A percentile compares a stretch with the other conserved stretches of the same genome.
Evolutionary conservation across 345 rosid genomes (phyloP).

Genomic region (Citrus unshiu): DNA sequence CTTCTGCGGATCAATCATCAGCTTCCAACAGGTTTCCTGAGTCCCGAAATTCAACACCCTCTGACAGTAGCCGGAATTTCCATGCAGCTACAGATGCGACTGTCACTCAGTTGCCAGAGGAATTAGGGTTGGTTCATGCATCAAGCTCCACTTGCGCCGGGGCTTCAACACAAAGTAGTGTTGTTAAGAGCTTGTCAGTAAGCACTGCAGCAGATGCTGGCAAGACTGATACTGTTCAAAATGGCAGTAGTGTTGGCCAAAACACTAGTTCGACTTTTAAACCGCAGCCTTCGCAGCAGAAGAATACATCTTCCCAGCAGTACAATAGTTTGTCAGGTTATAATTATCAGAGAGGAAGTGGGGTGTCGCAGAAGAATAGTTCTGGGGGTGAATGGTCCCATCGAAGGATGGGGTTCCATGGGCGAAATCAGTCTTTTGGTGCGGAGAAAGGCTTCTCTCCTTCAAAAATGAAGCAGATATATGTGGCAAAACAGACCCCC

Average conservation of each 20-base stretch:
- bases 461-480: slow-evolving; percentile 80
- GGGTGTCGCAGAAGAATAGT: slow-evolving; percentile 36
- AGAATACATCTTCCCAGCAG: slow-evolving; percentile 45
- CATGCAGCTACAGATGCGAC: slow-evolving; percentile 33
- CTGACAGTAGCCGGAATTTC: slow-evolving; percentile 31
- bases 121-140: slow-evolving; percentile 56
- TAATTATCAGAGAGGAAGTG: slow-evolving; percentile 43
- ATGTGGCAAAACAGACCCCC: slow-evolving; percentile 85
- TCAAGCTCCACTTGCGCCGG: slow-evolving; percentile 40
- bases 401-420: slow-evolving; percentile 67
- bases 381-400: slow-evolving; percentile 54
- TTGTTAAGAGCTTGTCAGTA: slow-evolving; percentile 37
- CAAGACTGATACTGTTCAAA: slow-evolving; percentile 25
- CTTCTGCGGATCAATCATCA: slow-evolving; percentile 43
- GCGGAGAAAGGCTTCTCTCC: slow-evolving; percentile 59
- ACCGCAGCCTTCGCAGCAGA: slow-evolving; percentile 48
- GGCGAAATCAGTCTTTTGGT: slow-evolving; percentile 56
- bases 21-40: slow-evolving; percentile 48
- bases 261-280: slow-evolving; percentile 31
- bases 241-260: slow-evolving; percentile 25
- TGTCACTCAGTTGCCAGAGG: slow-evolving; percentile 47
- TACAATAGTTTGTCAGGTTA: slow-evolving; percentile 40
- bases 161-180: slow-evolving; percentile 29
- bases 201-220: slow-evolving; percentile 23
- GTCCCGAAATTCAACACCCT: slow-evolving; percentile 39